A percentile compares a stretch with the other conserved stretches of the same genome.
phyloP scores from a whole-genome alignment of 768 basidiomycete species.

The Lactarius hatsudake region DNA sequence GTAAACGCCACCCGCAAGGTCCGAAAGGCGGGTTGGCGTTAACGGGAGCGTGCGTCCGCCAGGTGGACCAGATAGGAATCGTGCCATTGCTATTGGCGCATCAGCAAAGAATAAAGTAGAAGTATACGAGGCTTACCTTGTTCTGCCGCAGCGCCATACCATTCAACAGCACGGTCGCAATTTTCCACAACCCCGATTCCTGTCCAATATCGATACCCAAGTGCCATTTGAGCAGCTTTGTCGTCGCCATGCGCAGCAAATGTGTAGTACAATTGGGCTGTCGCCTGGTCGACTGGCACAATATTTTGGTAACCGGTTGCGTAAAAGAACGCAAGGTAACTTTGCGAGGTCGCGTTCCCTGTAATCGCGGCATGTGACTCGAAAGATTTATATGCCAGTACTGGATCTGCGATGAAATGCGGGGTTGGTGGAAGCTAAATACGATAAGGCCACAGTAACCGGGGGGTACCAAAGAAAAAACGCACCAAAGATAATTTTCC shows the following conservation, averaged over 20 bases:
- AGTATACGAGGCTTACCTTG: slow-evolving; percentile 48
- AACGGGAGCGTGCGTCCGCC: slow-evolving; percentile 86
- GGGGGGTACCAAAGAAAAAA: neutral
- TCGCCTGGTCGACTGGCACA: slow-evolving; percentile 65
- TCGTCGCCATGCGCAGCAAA: slow-evolving; percentile 89
- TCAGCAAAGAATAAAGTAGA: slow-evolving; percentile 10
- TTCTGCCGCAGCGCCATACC: slow-evolving; percentile 90
- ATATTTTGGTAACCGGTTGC: slow-evolving; percentile 76
- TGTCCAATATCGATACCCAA: slow-evolving; percentile 93
- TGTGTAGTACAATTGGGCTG: slow-evolving; percentile 89
- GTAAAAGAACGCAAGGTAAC: slow-evolving; percentile 83
- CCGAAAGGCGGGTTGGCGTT: slow-evolving; percentile 78
- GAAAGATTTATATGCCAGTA: slow-evolving; percentile 62
- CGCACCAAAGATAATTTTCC: slow-evolving; percentile 65
- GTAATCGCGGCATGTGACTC: slow-evolving; percentile 59
- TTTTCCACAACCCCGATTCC: slow-evolving; percentile 90
- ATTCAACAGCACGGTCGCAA: slow-evolving; percentile 77
- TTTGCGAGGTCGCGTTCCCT: slow-evolving; percentile 86
- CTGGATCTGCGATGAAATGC: slow-evolving; percentile 60
- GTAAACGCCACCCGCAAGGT: slow-evolving; percentile 89
- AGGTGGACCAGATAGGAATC: slow-evolving; percentile 82
- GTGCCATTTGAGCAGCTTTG: slow-evolving; percentile 85
- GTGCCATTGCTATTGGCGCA: slow-evolving; percentile 60
- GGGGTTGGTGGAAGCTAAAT: slow-evolving; percentile 69
- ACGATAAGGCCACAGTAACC: slow-evolving; percentile 1